These are phyloP conservation scores for Trichoderma gracile DNA, from an alignment of 2,329 filamentous ascomycete genomes.

Conservation along the genomic window DNA sequence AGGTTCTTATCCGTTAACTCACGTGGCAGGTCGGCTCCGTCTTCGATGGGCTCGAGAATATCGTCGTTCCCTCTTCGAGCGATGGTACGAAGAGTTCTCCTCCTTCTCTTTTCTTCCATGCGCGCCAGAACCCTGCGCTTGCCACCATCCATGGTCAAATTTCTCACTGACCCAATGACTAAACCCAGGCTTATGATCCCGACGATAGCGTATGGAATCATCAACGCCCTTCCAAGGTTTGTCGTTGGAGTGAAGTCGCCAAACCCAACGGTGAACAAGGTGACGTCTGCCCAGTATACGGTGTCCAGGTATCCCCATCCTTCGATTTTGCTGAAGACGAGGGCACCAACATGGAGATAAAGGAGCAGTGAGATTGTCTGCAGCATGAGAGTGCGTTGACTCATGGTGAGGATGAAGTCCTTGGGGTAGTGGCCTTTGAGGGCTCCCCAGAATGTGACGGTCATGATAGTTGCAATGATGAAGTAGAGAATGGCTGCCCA, in stretches of 20 bases:
- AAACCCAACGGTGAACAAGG: constrained; percentile 64
- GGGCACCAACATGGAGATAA: constrained; percentile 76
- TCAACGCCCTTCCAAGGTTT: constrained; percentile 63
- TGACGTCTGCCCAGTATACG: constrained; percentile 77
- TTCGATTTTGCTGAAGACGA: constrained; percentile 72
- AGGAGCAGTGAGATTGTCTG: constrained; percentile 85
- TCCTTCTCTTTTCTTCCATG: constrained; percentile 61
- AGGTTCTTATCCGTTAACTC: constrained; percentile 25
- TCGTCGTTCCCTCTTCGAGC: constrained; percentile 47
- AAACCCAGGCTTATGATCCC: constrained; percentile 84
- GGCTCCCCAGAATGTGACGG: constrained; percentile 78
- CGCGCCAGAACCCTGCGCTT: constrained; percentile 53
- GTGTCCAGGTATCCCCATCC: constrained; percentile 75
- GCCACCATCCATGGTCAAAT: constrained; percentile 60
- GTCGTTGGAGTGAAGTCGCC: constrained; percentile 55
- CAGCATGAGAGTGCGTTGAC: constrained; percentile 83
- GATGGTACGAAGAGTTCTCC: constrained; percentile 49
- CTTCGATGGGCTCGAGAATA: constrained; percentile 48
- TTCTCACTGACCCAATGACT: constrained; percentile 77
- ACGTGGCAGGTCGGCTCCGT: background rate
- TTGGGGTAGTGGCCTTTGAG: constrained; percentile 68
- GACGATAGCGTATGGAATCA: constrained; percentile 81
- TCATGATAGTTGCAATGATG: constrained; percentile 72
- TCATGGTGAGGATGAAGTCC: constrained; percentile 74
- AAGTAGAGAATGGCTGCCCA: constrained; percentile 80